A percentile compares a stretch with the other conserved stretches of the same genome.
Conservation (phyloP, 225 moss, liverwort and hornwort genomes). For the Polytrichum formosum region DNA sequence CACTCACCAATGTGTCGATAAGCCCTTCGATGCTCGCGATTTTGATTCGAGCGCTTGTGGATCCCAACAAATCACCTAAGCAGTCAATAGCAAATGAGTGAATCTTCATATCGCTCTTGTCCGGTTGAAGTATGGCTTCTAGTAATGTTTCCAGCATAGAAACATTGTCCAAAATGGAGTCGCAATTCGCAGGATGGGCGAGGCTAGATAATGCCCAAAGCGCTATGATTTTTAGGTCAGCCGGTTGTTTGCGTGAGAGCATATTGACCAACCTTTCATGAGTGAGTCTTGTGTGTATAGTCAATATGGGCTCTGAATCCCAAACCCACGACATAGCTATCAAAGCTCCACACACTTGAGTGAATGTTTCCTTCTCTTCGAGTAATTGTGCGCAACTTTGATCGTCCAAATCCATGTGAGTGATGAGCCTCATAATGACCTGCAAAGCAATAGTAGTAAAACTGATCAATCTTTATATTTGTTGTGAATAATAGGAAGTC, state of each 20-base stretch:
- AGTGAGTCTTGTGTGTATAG: background rate
- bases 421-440: slow-evolving; percentile 3
- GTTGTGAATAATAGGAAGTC: too few relatives aligned
- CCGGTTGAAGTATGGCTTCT: background rate
- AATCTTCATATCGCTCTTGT: background rate
- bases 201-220: background rate
- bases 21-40: background rate
- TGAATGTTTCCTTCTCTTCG: background rate
- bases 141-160: background rate
- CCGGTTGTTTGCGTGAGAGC: background rate
- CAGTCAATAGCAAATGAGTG: background rate
- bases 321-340: background rate
- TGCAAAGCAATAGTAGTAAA: background rate
- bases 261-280: background rate
- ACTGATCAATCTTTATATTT: background rate
- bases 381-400: slow-evolving; percentile 3
- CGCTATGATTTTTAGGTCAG: background rate
- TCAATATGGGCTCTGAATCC: background rate
- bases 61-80: background rate
- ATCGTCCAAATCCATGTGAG: slow-evolving; percentile 8
- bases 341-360: background rate
- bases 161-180: background rate
- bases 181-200: background rate
- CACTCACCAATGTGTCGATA: background rate
- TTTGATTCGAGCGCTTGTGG: background rate